Evolutionary conservation across 192 early-diverging fungal species (phyloP).

Genomic region (Podila clonocystis): DNA sequence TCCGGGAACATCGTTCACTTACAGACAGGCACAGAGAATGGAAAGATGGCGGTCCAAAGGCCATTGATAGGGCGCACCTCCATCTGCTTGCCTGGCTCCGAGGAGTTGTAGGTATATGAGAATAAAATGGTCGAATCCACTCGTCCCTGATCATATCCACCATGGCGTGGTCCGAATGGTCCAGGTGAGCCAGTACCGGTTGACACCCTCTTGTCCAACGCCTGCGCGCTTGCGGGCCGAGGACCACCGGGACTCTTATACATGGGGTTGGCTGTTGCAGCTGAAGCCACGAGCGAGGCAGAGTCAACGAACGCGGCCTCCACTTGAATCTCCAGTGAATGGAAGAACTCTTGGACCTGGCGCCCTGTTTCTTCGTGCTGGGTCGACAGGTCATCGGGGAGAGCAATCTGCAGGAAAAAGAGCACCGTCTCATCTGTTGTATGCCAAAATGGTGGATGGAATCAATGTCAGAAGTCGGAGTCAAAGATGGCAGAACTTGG

Average conservation of each 20-base stretch:
- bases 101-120: conserved; percentile 58
- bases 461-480: conserved; percentile 2
- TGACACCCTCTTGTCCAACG: conserved; percentile 20
- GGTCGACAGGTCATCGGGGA: conserved; percentile 49
- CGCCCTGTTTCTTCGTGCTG: conserved; percentile 34
- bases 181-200: conserved; percentile 18
- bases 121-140: conserved; percentile 54
- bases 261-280: conserved; percentile 10
- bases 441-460: background rate
- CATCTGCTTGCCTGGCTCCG: conserved; percentile 50
- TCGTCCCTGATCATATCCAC: conserved; percentile 31
- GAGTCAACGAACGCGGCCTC: conserved; percentile 62
- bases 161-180: conserved; percentile 29
- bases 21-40: conserved; percentile 66
- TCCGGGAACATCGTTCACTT: conserved; percentile 15
- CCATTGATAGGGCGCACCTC: conserved; percentile 54
- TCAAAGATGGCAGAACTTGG: too few relatives aligned
- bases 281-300: conserved; percentile 6
- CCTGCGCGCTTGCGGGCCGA: conserved; percentile 20
- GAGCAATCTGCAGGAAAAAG: conserved; percentile 49
- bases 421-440: conserved; percentile 49
- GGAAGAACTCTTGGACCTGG: conserved; percentile 54
- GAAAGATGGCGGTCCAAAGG: conserved; percentile 58
- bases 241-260: conserved; percentile 29
- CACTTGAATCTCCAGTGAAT: conserved; percentile 62